phyloP scores from a whole-genome alignment of 768 basidiomycete genomes.

The Trametes cingulata region DNA sequence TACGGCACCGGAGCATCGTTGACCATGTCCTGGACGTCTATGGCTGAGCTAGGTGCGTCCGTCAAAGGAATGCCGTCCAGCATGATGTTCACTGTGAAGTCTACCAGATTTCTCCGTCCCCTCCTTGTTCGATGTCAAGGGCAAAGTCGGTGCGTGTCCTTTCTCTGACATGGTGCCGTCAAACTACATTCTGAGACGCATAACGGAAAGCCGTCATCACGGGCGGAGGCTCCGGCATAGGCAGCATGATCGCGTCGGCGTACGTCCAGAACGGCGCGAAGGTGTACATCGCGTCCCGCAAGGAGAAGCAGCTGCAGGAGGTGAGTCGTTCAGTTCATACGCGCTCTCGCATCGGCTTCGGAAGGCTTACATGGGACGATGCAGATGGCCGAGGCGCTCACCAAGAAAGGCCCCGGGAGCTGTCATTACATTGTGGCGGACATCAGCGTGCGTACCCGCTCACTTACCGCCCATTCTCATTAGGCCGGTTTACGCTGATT shows the following conservation, averaged over 20 bases:
- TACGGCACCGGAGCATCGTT: no score
- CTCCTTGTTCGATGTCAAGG: conserved; percentile 64
- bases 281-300: conserved; percentile 88
- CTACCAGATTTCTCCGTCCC: conserved; percentile 51
- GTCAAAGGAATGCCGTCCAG: no score
- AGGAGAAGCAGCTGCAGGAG: conserved; percentile 76
- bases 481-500: no score
- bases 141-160: conserved; percentile 58
- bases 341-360: conserved; percentile 16
- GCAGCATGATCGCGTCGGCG: conserved; percentile 80
- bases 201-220: conserved; percentile 68
- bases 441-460: conserved; percentile 53
- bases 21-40: no score
- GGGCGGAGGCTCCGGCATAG: conserved; percentile 83
- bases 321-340: conserved; percentile 46
- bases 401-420: conserved; percentile 56
- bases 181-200: not conserved
- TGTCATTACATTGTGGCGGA: conserved; percentile 77
- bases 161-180: not conserved
- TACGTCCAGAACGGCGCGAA: conserved; percentile 85
- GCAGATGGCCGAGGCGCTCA: conserved; percentile 52
- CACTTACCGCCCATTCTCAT: not conserved
- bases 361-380: no score
- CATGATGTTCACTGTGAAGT: no score
- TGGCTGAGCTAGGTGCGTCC: not conserved